phyloP scores from a whole-genome alignment of 139 green algal species.

The Coccomyxa sp. region DNA sequence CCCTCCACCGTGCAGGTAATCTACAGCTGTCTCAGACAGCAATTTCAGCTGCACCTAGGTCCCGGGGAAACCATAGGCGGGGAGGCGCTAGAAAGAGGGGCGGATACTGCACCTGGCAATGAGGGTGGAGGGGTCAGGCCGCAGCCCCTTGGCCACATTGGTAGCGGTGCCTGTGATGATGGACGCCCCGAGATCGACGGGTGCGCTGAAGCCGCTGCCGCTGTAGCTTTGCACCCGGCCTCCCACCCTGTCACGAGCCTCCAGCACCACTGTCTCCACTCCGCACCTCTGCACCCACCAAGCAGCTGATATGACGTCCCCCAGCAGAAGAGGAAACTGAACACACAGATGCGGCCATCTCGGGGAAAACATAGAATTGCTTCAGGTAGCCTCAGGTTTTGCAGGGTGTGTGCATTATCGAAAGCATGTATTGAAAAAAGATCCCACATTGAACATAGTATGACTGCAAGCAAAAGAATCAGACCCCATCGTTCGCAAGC shows the following conservation, averaged over 20 bases:
- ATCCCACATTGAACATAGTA: not conserved
- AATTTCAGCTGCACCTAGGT: too few relatives aligned
- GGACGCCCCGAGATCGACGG: conserved; percentile 82
- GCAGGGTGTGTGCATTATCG: not conserved
- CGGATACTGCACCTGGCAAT: conserved; percentile 25
- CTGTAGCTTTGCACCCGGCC: conserved; percentile 70
- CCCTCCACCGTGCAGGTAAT: too few relatives aligned
- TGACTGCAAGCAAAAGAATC: not conserved
- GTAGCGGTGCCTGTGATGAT: conserved; percentile 69
- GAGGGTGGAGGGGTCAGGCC: conserved; percentile 55
- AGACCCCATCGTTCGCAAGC: too few relatives aligned
- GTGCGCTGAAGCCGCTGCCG: conserved; percentile 42
- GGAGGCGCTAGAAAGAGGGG: too few relatives aligned
- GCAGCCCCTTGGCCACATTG: conserved; percentile 33
- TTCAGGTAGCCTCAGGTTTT: not conserved
- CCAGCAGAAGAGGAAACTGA: not conserved
- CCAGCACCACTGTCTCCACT: conserved; percentile 69
- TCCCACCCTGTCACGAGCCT: conserved; percentile 73
- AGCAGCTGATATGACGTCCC: not conserved
- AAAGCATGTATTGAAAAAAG: not conserved
- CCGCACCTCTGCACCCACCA: conserved; percentile 43
- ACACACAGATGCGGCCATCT: not conserved
- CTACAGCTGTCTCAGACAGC: too few relatives aligned
- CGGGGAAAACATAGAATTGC: not conserved
- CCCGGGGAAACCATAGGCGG: too few relatives aligned